Conservation (phyloP, 306 rosid species). For the Fragaria iinumae region DNA sequence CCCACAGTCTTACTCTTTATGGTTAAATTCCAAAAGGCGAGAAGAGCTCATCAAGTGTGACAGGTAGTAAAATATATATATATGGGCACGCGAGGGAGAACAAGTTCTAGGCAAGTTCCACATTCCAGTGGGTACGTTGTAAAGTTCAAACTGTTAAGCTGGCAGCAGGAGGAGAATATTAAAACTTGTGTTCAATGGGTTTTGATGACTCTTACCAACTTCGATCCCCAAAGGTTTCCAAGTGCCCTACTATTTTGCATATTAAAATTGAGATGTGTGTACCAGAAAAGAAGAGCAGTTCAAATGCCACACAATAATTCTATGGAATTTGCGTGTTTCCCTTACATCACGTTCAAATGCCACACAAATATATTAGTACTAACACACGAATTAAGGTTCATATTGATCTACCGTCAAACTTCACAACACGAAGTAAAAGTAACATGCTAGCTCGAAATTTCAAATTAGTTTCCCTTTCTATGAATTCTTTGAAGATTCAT, state of each 20-base stretch:
- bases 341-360: not conserved
- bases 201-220: slow-evolving; percentile 15
- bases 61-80: slow-evolving; percentile 14
- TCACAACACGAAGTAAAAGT: too few relatives aligned
- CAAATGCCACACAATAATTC: not conserved
- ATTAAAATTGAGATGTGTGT: not conserved
- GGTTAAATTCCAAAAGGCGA: slow-evolving; percentile 15
- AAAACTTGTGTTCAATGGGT: not conserved
- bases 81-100: slow-evolving; percentile 9
- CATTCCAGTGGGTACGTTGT: slow-evolving; percentile 30
- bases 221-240: slow-evolving; percentile 1
- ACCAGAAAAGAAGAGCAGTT: not conserved
- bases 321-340: not conserved
- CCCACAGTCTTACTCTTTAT: slow-evolving; percentile 15
- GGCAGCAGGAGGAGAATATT: slow-evolving; percentile 10
- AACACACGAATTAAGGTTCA: not conserved
- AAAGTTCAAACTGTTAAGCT: slow-evolving; percentile 47
- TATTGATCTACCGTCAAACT: too few relatives aligned
- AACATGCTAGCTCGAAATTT: too few relatives aligned
- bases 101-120: slow-evolving; percentile 39
- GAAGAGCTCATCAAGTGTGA: slow-evolving; percentile 10
- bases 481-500: too few relatives aligned
- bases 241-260: not conserved
- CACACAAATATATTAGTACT: not conserved
- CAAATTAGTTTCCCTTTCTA: too few relatives aligned